phyloP scores from a whole-genome alignment of 495 filamentous ascomycete genomes.

The Neurospora cerealis region DNA sequence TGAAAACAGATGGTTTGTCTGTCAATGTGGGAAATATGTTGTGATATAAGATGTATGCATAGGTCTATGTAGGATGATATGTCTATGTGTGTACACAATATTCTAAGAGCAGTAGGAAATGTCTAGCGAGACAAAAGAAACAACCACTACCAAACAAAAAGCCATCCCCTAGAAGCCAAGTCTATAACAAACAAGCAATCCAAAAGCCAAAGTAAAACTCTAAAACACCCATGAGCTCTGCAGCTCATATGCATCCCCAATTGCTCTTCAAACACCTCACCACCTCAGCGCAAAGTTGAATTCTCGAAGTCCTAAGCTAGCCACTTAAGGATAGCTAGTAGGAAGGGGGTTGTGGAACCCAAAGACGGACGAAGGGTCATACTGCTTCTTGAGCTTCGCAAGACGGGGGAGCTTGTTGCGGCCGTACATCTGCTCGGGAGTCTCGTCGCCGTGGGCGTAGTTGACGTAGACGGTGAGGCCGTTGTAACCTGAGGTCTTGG shows the following conservation, averaged over 20 bases:
- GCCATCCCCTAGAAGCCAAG: not conserved
- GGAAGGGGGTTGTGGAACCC: conserved; percentile 8
- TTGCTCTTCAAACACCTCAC: not conserved
- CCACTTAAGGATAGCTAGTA: not conserved
- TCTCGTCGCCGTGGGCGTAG: conserved; percentile 31
- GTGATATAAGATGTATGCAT: not conserved
- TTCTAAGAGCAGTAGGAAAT: not conserved
- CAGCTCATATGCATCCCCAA: not conserved
- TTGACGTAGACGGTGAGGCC: conserved; percentile 22
- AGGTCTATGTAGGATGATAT: not conserved
- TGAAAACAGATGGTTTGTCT: too few relatives aligned
- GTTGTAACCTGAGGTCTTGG: conserved; percentile 10
- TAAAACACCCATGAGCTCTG: not conserved
- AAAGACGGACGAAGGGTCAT: conserved; percentile 21
- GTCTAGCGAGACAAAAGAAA: not conserved
- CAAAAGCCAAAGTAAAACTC: not conserved
- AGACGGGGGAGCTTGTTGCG: conserved; percentile 19
- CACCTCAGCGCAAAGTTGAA: not conserved
- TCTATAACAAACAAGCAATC: not conserved
- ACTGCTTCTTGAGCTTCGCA: conserved; percentile 17
- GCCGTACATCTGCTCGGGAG: conserved; percentile 13
- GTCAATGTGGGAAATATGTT: too few relatives aligned
- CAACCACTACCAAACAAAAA: not conserved
- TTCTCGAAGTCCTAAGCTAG: not conserved
- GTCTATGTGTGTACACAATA: not conserved